Conservation (phyloP, 1,284 basidiomycete species). For the Tetrapyrgos nigripes region DNA sequence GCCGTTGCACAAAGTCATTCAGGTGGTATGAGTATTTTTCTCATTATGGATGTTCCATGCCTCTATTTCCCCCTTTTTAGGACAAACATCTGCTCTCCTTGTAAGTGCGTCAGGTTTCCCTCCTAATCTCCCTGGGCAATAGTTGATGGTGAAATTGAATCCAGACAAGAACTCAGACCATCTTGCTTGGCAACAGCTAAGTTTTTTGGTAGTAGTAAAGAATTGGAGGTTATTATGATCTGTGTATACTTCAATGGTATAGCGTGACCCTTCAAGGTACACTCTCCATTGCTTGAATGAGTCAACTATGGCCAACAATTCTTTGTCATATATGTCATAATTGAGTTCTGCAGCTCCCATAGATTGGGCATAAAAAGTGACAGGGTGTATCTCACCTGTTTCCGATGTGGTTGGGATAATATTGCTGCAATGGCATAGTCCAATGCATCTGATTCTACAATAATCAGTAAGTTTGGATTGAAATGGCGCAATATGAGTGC, state of each 20-base stretch:
- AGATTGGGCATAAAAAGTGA: conserved; percentile 38
- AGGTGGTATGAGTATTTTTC: conserved; percentile 24
- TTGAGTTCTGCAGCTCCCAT: conserved; percentile 34
- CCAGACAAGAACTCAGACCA: too few species aligned
- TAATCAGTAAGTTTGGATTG: conserved; percentile 29
- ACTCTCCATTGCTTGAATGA: conserved; percentile 40
- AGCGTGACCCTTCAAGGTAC: conserved; percentile 28
- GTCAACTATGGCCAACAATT: too few species aligned
- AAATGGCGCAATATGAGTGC: conserved; percentile 14
- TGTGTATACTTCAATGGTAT: conserved; percentile 25
- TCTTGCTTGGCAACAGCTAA: conserved; percentile 31
- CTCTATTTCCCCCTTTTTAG: neutral
- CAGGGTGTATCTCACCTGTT: conserved; percentile 32
- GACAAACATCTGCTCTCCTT: conserved; percentile 23
- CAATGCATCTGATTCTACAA: conserved; percentile 22
- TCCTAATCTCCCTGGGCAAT: conserved; percentile 28
- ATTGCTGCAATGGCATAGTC: conserved; percentile 21
- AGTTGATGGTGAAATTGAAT: conserved; percentile 30
- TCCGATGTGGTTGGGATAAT: conserved; percentile 5
- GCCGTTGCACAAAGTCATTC: conserved; percentile 22
- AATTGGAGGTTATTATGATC: too few species aligned
- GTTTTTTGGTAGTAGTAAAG: conserved; percentile 26
- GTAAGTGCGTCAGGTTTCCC: conserved; percentile 37
- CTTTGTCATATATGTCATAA: too few species aligned
- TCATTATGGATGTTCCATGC: conserved; percentile 7